These are phyloP conservation scores for Williopsis jadinii DNA, from an alignment of 1,139 yeast species.

Conservation along the genomic window DNA sequence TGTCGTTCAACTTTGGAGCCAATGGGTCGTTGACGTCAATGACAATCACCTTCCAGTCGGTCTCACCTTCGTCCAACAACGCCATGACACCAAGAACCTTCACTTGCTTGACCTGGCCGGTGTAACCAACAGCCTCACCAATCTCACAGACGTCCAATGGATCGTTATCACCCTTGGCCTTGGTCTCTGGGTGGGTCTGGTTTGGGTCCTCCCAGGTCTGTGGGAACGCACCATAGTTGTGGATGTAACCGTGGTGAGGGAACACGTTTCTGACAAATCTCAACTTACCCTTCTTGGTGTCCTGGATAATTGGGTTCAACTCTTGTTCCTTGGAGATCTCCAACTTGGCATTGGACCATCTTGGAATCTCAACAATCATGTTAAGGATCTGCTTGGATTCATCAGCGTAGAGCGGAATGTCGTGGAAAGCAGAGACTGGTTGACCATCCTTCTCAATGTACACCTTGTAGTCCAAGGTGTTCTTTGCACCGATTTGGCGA, in stretches of 20 bases:
- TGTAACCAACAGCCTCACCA: slow-evolving; percentile 62
- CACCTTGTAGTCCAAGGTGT: slow-evolving; percentile 87
- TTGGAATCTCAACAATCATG: slow-evolving; percentile 85
- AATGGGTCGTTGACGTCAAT: slow-evolving; percentile 70
- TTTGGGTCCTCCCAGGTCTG: slow-evolving; percentile 95
- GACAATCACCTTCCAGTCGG: slow-evolving; percentile 89
- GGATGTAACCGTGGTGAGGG: slow-evolving; percentile 88
- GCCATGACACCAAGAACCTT: slow-evolving; percentile 85
- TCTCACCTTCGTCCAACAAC: slow-evolving; percentile 84
- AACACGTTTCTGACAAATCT: slow-evolving; percentile 82
- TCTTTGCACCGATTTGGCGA: slow-evolving; percentile 87
- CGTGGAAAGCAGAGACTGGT: slow-evolving; percentile 72
- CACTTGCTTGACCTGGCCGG: slow-evolving; percentile 76
- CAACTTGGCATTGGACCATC: slow-evolving; percentile 88
- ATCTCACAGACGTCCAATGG: slow-evolving; percentile 90
- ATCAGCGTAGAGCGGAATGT: slow-evolving; percentile 64
- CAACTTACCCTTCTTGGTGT: slow-evolving; percentile 74
- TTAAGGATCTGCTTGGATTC: slow-evolving; percentile 60
- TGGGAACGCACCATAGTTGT: slow-evolving; percentile 91
- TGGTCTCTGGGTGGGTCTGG: slow-evolving; percentile 62
- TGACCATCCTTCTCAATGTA: slow-evolving; percentile 63
- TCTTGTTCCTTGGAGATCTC: slow-evolving; percentile 64
- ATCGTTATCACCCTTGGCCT: slow-evolving; percentile 83
- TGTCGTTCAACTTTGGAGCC: slow-evolving; percentile 63
- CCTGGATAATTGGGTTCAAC: slow-evolving; percentile 83